Conservation (phyloP, 1,139 yeast species). For the Protomyces inouyei region DNA sequence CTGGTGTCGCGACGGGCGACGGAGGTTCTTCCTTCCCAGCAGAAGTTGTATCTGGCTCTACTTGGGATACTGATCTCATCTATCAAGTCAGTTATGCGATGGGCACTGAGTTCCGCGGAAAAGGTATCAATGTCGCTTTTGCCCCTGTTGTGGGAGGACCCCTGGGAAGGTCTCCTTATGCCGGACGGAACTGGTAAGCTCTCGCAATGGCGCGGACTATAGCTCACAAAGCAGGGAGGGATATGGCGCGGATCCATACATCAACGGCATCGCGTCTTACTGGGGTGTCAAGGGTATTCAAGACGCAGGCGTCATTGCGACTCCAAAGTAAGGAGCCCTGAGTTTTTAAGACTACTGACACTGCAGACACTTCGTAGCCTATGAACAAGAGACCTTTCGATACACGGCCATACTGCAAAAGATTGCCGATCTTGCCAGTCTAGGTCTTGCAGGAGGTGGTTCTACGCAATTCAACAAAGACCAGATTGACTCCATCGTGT, state of each 20-base stretch:
- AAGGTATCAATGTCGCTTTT: constrained; percentile 49
- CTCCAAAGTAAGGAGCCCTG: constrained; percentile 45
- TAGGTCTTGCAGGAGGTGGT: not conserved
- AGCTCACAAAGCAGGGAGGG: constrained; percentile 42
- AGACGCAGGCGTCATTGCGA: constrained; percentile 50
- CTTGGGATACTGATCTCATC: constrained; percentile 46
- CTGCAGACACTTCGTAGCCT: constrained; percentile 47
- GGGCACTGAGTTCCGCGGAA: constrained; percentile 50
- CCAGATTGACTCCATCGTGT: constrained; percentile 45
- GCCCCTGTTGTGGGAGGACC: constrained; percentile 51
- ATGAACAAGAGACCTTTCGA: constrained; percentile 57
- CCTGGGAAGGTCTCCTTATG: constrained; percentile 56
- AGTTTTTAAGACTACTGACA: not conserved
- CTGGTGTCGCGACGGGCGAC: constrained; percentile 52
- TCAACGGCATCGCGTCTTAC: constrained; percentile 52
- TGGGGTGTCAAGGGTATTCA: constrained; percentile 54
- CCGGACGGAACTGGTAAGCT: constrained; percentile 53
- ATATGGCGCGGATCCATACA: constrained; percentile 57
- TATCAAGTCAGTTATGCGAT: constrained; percentile 47
- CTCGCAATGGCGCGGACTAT: too few species aligned
- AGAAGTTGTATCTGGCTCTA: constrained; percentile 47
- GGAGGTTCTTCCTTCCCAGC: constrained; percentile 55
- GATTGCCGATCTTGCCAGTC: not conserved
- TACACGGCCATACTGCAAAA: constrained; percentile 37
- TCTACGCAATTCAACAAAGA: not conserved